Percentiles rank a stretch among this genome's conserved stretches.
Evolutionary conservation across 2,329 filamentous ascomycete genomes (phyloP).

Genomic region (Karstenula rhodostoma): DNA sequence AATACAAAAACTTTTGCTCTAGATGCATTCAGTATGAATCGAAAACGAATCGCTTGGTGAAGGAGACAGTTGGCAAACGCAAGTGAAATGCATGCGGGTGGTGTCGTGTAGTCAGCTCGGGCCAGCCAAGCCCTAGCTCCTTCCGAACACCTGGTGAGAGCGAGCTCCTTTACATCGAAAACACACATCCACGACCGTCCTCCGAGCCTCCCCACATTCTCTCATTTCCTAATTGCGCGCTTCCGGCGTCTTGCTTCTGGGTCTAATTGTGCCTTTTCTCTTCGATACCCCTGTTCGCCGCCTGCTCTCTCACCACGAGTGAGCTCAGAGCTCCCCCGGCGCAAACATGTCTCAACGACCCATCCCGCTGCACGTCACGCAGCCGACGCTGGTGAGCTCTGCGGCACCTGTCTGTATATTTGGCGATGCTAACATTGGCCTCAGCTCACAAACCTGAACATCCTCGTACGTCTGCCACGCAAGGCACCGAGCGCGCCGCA

Average conservation of each 20-base stretch:
- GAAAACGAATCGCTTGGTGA: neutral
- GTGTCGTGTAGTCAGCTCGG: neutral
- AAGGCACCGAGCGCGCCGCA: slow-evolving; percentile 24
- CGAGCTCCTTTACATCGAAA: slow-evolving; percentile 25
- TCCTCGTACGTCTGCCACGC: slow-evolving; percentile 52
- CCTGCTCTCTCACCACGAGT: slow-evolving; percentile 43
- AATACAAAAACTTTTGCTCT: neutral
- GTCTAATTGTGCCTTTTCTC: slow-evolving; percentile 45
- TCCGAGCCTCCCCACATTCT: slow-evolving; percentile 35
- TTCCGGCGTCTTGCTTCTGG: slow-evolving; percentile 49
- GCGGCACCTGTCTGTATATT: slow-evolving; percentile 11
- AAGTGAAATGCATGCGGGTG: neutral
- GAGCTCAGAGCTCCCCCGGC: slow-evolving; percentile 50
- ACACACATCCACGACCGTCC: slow-evolving; percentile 35
- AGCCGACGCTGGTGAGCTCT: slow-evolving; percentile 76
- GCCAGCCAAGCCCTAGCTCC: slow-evolving; percentile 14
- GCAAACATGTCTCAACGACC: slow-evolving; percentile 73
- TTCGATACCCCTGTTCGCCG: slow-evolving; percentile 43
- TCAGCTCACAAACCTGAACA: slow-evolving; percentile 57
- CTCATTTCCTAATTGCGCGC: slow-evolving; percentile 50
- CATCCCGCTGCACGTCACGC: slow-evolving; percentile 81
- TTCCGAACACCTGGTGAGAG: slow-evolving; percentile 16
- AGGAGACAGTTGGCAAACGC: neutral
- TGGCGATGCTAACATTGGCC: slow-evolving; percentile 40
- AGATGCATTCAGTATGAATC: neutral